These are phyloP conservation scores for Lactifluus pinguis DNA, from an alignment of 768 basidiomycete genomes.

Conservation along the genomic window DNA sequence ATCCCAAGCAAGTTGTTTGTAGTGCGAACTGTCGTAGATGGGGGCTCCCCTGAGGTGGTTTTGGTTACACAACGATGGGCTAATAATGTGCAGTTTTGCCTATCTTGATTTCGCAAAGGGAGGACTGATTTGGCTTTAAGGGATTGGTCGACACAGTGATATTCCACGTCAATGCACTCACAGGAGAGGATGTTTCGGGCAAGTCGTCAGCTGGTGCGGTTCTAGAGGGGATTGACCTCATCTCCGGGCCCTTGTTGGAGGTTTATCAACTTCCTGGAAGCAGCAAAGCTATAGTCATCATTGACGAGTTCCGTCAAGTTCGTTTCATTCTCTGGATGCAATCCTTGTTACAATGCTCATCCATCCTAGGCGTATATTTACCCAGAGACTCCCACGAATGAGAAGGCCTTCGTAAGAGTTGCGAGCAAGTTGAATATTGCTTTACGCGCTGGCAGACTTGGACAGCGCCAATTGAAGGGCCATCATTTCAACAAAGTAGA, in stretches of 20 bases:
- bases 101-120: neutral
- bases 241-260: conserved; percentile 51
- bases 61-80: conserved; percentile 54
- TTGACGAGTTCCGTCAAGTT: conserved; percentile 76
- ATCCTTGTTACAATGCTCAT: neutral
- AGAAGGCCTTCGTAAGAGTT: conserved; percentile 35
- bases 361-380: conserved; percentile 49
- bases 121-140: conserved; percentile 28
- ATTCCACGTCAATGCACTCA: conserved; percentile 72
- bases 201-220: conserved; percentile 28
- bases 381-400: conserved; percentile 45
- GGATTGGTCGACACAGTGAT: conserved; percentile 59
- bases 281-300: conserved; percentile 47
- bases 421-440: conserved; percentile 47
- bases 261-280: conserved; percentile 41
- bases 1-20: conserved; percentile 55
- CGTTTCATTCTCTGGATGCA: conserved; percentile 7
- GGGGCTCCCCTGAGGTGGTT: conserved; percentile 44
- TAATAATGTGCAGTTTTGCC: conserved; percentile 39
- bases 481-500: conserved; percentile 41
- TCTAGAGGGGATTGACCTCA: conserved; percentile 52
- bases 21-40: conserved; percentile 39
- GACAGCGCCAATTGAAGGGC: conserved; percentile 43
- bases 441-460: conserved; percentile 37
- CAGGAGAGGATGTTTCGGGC: conserved; percentile 49